Base-by-base conservation (phyloP, 306 rosid genomes). In the Ammopiptanthus mongolicus region DNA sequence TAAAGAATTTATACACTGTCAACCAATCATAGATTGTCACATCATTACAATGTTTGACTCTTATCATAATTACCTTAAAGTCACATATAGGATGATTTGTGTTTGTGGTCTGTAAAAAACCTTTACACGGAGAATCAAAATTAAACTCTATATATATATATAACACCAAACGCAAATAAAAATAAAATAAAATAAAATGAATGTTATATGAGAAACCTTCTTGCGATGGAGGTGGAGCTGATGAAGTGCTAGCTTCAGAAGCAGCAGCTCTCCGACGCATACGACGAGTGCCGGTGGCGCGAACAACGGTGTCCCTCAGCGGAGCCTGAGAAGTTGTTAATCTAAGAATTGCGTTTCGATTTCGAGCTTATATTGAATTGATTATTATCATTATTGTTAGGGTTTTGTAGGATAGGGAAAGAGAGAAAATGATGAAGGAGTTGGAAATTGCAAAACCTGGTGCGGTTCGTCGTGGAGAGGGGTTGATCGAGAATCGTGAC, bases 221-320 rank as follows among this genome's bases (percentile, higher is more conserved):
- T 7, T 60, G 80, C n/a, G 72, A 22, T 13, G 87, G 77, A 41
- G 88, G 84, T 1, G 87, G 76, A 33, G 88, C 90, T 8, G 96
- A 80, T 0, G 96, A 95, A 28, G 96, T 65, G 79, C 98, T 89
- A 60, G 99, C 97, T 80, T 91, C 97, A 29, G 97, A 78, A 33
- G 97, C 82, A 72, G 91, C 92, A 0, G 86, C 88, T 71, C 99
- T 78, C 79, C 99, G 88, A 42, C 99, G 96, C 98, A 96, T 96
- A 44, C 98, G 91, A 22, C 91, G 87, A 76, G 86, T 65, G 47
- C 81, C 93, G 66, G 96, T 63, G 42, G 96, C 90, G 15, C 97
- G 97, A 4, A 84, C 92, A 23, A 81, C 99, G 23, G 91, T 77
- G 78, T 92, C 98, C 71, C 92, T 76, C 75, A 18, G 83, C 15